Conservation (phyloP, 2,329 filamentous ascomycete genomes). For the Cercospora sp. region DNA sequence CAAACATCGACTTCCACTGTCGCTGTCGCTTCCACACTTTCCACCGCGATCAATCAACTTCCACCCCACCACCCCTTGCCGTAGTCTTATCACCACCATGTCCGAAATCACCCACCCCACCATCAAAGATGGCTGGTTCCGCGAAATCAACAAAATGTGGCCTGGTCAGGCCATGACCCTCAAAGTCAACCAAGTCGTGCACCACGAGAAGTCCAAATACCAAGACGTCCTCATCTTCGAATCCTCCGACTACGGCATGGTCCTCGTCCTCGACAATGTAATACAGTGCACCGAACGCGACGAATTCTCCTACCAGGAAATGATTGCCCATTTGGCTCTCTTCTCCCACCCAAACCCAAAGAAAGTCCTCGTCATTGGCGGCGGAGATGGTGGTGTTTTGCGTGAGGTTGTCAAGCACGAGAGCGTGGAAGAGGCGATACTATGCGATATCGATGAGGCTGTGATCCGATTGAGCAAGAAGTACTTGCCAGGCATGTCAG, state of each 20-base stretch:
- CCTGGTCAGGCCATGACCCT: slow-evolving; percentile 98
- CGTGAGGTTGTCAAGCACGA: slow-evolving; percentile 99
- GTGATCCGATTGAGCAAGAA: slow-evolving; percentile 98
- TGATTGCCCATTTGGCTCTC: slow-evolving; percentile 99
- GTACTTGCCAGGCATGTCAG: slow-evolving; percentile 91
- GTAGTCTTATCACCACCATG: slow-evolving; percentile 48
- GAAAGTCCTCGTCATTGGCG: slow-evolving; percentile 97
- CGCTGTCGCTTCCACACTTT: not conserved
- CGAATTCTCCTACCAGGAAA: slow-evolving; percentile 97
- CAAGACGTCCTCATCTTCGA: slow-evolving; percentile 99
- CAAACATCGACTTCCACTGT: not conserved
- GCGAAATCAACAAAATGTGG: slow-evolving; percentile 99
- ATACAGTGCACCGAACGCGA: slow-evolving; percentile 98
- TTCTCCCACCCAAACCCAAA: slow-evolving; percentile 98
- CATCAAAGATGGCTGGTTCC: slow-evolving; percentile 99
- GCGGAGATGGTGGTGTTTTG: slow-evolving; percentile 94
- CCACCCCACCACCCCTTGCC: not conserved
- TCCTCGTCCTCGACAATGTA: slow-evolving; percentile 96
- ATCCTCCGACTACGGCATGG: slow-evolving; percentile 93
- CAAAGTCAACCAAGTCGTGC: slow-evolving; percentile 94
- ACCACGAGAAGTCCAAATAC: slow-evolving; percentile 99
- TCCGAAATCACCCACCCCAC: slow-evolving; percentile 71
- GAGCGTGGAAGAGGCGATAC: slow-evolving; percentile 88
- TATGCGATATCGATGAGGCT: slow-evolving; percentile 99
- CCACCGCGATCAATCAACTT: not conserved